Evolutionary conservation across 139 green algal species (phyloP).

Genomic region (Edaphochlamys debaryana): DNA sequence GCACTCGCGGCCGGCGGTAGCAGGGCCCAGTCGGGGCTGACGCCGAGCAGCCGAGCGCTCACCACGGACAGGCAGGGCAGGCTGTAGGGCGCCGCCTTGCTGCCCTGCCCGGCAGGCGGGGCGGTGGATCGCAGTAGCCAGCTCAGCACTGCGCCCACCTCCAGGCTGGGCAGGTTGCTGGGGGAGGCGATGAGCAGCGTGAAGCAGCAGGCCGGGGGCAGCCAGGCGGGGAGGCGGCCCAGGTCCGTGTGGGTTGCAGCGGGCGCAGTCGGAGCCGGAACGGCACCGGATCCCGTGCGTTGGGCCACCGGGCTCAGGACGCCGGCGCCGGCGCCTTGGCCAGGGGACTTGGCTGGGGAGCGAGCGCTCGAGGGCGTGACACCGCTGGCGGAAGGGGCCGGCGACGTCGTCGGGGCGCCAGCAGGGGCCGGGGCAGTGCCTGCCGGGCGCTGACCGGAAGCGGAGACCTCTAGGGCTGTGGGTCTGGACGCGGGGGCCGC

Average conservation of each 20-base stretch:
- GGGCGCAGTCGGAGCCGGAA: not conserved
- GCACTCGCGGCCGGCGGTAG: not conserved
- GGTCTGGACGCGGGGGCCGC: not conserved
- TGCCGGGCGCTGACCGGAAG: too few relatives aligned
- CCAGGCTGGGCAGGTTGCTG: not conserved
- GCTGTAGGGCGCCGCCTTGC: not conserved
- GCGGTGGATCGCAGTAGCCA: slow-evolving; percentile 9
- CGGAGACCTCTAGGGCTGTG: not conserved
- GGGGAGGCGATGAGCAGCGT: slow-evolving; percentile 23
- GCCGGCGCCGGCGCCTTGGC: too few relatives aligned
- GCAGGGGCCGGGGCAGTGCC: too few relatives aligned
- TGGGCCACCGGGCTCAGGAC: too few relatives aligned
- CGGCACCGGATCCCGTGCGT: too few relatives aligned
- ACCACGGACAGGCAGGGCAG: slow-evolving; percentile 8
- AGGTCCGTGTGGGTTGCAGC: not conserved
- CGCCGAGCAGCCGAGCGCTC: slow-evolving; percentile 2
- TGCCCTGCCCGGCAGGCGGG: too few relatives aligned
- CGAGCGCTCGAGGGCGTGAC: too few relatives aligned
- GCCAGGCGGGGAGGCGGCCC: slow-evolving; percentile 15
- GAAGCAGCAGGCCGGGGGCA: not conserved
- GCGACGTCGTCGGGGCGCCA: too few relatives aligned
- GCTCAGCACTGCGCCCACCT: not conserved
- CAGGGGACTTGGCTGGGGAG: not conserved
- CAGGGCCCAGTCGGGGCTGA: not conserved
- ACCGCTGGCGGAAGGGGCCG: too few relatives aligned